Evolutionary conservation across 176 grass and related monocot species (phyloP), one percentile per base, ranked within the genome.

Genomic region (barley (Hordeum vulgare)): DNA sequence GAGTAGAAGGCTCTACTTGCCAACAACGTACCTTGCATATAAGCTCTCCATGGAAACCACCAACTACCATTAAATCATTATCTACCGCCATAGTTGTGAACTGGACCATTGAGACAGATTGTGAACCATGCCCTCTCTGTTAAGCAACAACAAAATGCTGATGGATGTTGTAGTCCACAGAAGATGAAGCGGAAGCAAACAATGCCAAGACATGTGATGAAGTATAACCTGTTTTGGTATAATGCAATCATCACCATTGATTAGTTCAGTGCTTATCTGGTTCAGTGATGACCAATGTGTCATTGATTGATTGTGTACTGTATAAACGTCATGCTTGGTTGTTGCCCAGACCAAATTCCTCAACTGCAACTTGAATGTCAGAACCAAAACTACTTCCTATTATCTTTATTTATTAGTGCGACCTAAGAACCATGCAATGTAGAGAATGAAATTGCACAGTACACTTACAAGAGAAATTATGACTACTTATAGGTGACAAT

Each of bases 291-390:
- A 96, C 91, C 89, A 99, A 49, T 99, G 91, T 81, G 83, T 96
- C 68, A 94, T 69, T 33, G 93, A 94, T 29, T 99, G 85, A 61
- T 96, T 89, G 29, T 94, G 86, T 83, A 99, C 70, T 21, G 86
- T 92, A 75, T 99, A 99, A 80, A 96, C 93, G 67, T 99, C 96
- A 92, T 99, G 96, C 81, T 99, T 99, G 25, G 91, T 92, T 65
- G 93, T 92, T 36, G 93, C 93, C 96, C 93, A 99, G 61, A 99
- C 68, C 68, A 99, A 81, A 79, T 99, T 96, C 85, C 96, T 92
- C 73, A 99, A 71, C 96, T 96, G 89, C 49, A 79, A 87, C 34
- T 68, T 58, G 17, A 85, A 57, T 58, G 61, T 69, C 49, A 85
- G 31, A 76, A 84, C 73, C 35, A 59, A 21, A 82, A 62, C 54